Percentiles rank a stretch among this genome's conserved stretches.
Evolutionary conservation across 306 rosid genomes (phyloP).

Genomic region (Inga oerstediana): DNA sequence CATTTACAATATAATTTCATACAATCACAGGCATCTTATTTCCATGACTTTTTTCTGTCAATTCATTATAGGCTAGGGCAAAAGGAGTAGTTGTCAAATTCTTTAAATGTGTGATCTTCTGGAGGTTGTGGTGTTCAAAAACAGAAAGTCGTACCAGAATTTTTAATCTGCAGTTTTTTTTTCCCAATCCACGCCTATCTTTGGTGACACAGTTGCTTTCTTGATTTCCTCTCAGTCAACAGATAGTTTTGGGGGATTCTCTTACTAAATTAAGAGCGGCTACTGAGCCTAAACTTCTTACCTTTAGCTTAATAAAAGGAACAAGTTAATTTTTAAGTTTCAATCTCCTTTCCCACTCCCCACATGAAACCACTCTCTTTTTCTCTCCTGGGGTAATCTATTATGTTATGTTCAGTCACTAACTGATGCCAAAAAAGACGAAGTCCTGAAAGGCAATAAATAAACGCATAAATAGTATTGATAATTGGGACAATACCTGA

Average conservation of each 20-base stretch:
- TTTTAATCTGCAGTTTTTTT: neutral
- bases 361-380: conserved; percentile 6
- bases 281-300: neutral
- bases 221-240: neutral
- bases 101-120: neutral
- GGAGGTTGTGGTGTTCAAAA: neutral
- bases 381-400: conserved; percentile 20
- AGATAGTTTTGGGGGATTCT: neutral
- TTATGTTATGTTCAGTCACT: neutral
- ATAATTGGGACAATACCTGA: conserved; percentile 63
- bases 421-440: neutral
- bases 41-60: conserved; percentile 1
- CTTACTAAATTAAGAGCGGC: neutral
- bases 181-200: neutral
- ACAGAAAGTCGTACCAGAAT: neutral
- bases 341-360: conserved; percentile 7
- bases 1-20: neutral
- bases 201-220: neutral
- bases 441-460: neutral
- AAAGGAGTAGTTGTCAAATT: neutral
- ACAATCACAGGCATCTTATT: neutral
- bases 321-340: neutral
- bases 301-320: neutral
- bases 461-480: neutral
- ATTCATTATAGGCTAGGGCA: neutral